Conservation (phyloP, 257 asterid genomes). For the Cinchona pubescens region DNA sequence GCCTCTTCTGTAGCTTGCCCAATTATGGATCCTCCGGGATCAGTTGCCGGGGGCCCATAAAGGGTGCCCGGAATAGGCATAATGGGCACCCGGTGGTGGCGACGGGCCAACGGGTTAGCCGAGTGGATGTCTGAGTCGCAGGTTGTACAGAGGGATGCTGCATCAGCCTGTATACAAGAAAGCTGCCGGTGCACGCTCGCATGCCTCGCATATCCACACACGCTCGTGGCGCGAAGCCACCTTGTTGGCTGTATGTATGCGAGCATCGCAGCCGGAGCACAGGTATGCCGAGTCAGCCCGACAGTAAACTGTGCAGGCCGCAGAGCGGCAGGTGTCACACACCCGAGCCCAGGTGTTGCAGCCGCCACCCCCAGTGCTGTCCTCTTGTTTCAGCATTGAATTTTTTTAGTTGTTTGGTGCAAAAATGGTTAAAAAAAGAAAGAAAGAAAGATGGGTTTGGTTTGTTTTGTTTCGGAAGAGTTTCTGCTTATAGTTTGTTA, state of each 20-base stretch:
- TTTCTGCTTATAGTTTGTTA: too few species aligned
- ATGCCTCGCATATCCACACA: conserved; percentile 55
- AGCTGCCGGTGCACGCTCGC: conserved; percentile 65
- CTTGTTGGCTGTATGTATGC: conserved; percentile 40
- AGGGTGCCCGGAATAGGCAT: conserved; percentile 34
- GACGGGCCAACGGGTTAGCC: conserved; percentile 76
- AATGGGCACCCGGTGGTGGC: conserved; percentile 81
- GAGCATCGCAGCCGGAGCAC: conserved; percentile 52
- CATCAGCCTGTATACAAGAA: conserved; percentile 73
- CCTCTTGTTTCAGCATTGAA: conserved; percentile 40
- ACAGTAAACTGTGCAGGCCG: conserved; percentile 55
- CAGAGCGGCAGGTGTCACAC: conserved; percentile 56
- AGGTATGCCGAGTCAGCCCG: conserved; percentile 54
- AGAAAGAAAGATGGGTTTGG: not conserved
- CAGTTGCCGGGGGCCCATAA: conserved; percentile 24
- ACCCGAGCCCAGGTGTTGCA: conserved; percentile 38
- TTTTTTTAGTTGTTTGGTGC: not conserved
- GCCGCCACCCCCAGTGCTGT: conserved; percentile 6
- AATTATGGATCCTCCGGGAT: conserved; percentile 15
- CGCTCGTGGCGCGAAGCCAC: conserved; percentile 47
- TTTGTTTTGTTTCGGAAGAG: too few species aligned
- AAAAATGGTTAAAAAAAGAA: not conserved
- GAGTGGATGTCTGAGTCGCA: conserved; percentile 81
- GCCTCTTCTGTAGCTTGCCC: conserved; percentile 15
- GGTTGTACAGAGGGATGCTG: conserved; percentile 68